Base-by-base conservation (phyloP, 805 yeast species). In the Tetrapisispora iriomotensis region DNA sequence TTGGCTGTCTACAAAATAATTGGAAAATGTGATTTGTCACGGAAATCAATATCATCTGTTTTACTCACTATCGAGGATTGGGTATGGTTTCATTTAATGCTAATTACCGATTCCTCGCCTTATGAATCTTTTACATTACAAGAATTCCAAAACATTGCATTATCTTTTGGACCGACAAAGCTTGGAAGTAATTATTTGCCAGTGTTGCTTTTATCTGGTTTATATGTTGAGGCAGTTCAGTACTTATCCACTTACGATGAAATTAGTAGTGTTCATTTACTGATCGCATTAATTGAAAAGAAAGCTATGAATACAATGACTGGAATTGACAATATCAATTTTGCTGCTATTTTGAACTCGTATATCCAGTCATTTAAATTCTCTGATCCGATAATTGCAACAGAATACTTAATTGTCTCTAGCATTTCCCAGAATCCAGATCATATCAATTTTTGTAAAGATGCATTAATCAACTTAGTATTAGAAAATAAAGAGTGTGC, bases 11-110 rank as follows among this genome's bases (percentile, higher is more conserved):
- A 85, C 65, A 90, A 92, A 61, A 71, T 92, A 20, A 72, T 90
- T 42, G 97, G 97, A n/a, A 80, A 92, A 59, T 86, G 96, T 60
- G 79, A 79, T 64, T 55, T 81, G 54, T 67, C 82, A 35, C 70
- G 79, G 60, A 77, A 77, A 60, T 65, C 74, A 45, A 64, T 88
- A 50, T 77, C 94, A 27, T 59, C 77, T n/a, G 74, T 90, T 23
- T 73, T 82, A 28, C 62, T 77, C 27, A 83, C 94, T 42, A 75
- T 88, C 35, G 97, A 90, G 60, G 97, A 90, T 63, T 90, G 97
- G 97, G 60, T 90, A 36, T 90, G 98, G 98, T 75, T 83, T 56
- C 96, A 92, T 61, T 70, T 92, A 41, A 71, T 77, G 61, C 68
- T 90, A 22, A 75, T 83, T 13, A 74, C 78, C 40, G 90, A 84